These are phyloP conservation scores for Capsicum baccatum DNA, from an alignment of 257 asterid genomes.

Conservation along the genomic window DNA sequence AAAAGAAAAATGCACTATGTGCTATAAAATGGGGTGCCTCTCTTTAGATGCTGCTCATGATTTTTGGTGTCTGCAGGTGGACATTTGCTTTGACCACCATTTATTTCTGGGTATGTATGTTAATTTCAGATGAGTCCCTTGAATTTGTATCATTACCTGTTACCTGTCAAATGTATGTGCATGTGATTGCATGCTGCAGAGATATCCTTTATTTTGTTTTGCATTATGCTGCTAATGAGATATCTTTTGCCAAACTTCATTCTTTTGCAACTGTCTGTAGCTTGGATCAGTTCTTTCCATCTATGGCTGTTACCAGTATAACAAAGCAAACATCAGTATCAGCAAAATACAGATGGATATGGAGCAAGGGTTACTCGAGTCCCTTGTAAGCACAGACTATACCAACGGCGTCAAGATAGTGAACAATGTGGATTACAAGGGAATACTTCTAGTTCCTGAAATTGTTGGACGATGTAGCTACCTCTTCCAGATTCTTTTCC, in stretches of 20 bases:
- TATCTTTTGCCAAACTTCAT: conserved; percentile 36
- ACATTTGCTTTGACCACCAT: conserved; percentile 78
- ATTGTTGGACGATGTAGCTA: conserved; percentile 47
- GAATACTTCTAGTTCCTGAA: conserved; percentile 35
- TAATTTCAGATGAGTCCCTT: conserved; percentile 29
- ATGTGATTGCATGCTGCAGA: background rate
- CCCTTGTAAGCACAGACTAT: conserved; percentile 49
- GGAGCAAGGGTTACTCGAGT: conserved; percentile 62
- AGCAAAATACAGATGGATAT: conserved; percentile 45
- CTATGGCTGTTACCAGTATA: conserved; percentile 59
- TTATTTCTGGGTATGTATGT: conserved; percentile 81
- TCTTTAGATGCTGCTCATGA: conserved; percentile 18
- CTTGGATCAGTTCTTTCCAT: conserved; percentile 74
- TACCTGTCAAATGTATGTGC: background rate
- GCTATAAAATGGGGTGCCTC: conserved; percentile 25
- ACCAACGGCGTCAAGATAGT: conserved; percentile 41
- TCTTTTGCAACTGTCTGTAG: conserved; percentile 53
- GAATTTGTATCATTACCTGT: conserved; percentile 19
- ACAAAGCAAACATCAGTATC: conserved; percentile 35
- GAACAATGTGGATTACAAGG: conserved; percentile 36
- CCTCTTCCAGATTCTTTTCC: conserved; percentile 72
- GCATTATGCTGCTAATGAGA: background rate
- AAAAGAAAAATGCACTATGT: background rate
- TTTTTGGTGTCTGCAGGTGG: conserved; percentile 67
- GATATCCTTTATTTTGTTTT: background rate